Evolutionary conservation across 2,329 filamentous ascomycete genomes (phyloP), one percentile per base, ranked within the genome.

Genomic region (Juglanconis juglandina): DNA sequence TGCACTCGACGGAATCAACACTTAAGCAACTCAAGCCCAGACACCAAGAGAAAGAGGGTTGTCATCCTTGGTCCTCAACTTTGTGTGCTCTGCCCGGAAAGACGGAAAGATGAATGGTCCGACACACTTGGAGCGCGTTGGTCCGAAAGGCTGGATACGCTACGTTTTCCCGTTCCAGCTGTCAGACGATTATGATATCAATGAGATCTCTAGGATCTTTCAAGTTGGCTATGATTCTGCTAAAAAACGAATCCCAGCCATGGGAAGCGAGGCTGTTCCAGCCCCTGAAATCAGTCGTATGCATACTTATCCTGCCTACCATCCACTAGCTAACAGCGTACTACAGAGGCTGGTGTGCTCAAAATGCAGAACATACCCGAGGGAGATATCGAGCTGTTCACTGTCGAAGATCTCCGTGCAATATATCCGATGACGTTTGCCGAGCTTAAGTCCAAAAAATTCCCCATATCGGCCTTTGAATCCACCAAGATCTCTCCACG

Each of bases 111-210:
- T 70, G 53, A 66, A 64, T 35, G 59, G 64, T 49, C 65, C 70
- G 32, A 73, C 70, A 9, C 64, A 69, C 41, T 57, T 74, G 48
- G 72, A 74, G 63, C 71, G 71, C 49, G 69, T 69, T 41, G 71
- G 72, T 0, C 72, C 72, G 1, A 73, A 72, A 53, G 70, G 68
- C 9, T 74, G 69, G 54, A 65, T 74, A 6, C 71, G 71, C 13
- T 70, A 71, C 46, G 59, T 73, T 7, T 72, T 74, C 54, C 69
- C 69, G 13, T 68, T 75, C 39, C 69, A 72, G 58, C 65, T 75
- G 7, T 39, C 58, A 13, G 67, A 72, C 0, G 55, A 66, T 32
- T 74, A 73, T 53, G 65, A 73, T 42, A 51, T 68, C 1, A 64
- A 69, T 2, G 62, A 68, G 32, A 59, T 69, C 10, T 65, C 67